Conservation (phyloP, 495 filamentous ascomycete species). For the Talaromyces adpressus region DNA sequence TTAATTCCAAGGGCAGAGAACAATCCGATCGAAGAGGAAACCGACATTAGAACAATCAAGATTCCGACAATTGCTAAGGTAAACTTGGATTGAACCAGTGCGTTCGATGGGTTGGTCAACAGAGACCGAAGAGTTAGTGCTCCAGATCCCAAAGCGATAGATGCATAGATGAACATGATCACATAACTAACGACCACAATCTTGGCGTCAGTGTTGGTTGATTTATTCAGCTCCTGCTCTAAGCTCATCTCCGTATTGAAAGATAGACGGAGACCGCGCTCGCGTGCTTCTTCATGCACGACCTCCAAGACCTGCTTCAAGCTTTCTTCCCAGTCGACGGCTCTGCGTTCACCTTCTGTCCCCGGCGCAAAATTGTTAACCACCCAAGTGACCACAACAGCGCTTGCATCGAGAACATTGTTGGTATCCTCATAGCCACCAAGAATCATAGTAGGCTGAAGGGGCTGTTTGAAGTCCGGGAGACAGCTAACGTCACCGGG, state of each 20-base stretch:
- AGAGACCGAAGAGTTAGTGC: slow-evolving; percentile 69
- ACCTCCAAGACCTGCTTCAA: slow-evolving; percentile 62
- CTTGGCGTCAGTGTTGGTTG: slow-evolving; percentile 94
- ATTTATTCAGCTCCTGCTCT: slow-evolving; percentile 90
- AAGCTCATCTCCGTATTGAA: slow-evolving; percentile 93
- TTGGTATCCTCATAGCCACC: slow-evolving; percentile 66
- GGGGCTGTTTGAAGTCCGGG: slow-evolving; percentile 77
- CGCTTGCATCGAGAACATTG: slow-evolving; percentile 59
- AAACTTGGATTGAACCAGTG: slow-evolving; percentile 91
- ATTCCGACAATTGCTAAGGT: slow-evolving; percentile 88
- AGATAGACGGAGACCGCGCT: slow-evolving; percentile 74
- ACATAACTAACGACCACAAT: slow-evolving; percentile 96
- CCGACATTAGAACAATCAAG: slow-evolving; percentile 92
- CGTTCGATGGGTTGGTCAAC: slow-evolving; percentile 69
- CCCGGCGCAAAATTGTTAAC: slow-evolving; percentile 79
- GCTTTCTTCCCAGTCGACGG: slow-evolving; percentile 83
- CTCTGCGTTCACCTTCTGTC: slow-evolving; percentile 55
- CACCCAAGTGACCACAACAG: slow-evolving; percentile 93
- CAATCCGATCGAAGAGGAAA: slow-evolving; percentile 86
- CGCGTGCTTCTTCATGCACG: slow-evolving; percentile 71
- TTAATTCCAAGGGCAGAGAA: slow-evolving; percentile 87
- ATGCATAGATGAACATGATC: slow-evolving; percentile 97
- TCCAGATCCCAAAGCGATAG: slow-evolving; percentile 80
- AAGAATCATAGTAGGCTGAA: slow-evolving; percentile 77
- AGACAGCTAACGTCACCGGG: slow-evolving; percentile 68